These are phyloP conservation scores for Calonectria honghensis DNA, from an alignment of 2,329 filamentous ascomycete genomes.

Conservation along the genomic window DNA sequence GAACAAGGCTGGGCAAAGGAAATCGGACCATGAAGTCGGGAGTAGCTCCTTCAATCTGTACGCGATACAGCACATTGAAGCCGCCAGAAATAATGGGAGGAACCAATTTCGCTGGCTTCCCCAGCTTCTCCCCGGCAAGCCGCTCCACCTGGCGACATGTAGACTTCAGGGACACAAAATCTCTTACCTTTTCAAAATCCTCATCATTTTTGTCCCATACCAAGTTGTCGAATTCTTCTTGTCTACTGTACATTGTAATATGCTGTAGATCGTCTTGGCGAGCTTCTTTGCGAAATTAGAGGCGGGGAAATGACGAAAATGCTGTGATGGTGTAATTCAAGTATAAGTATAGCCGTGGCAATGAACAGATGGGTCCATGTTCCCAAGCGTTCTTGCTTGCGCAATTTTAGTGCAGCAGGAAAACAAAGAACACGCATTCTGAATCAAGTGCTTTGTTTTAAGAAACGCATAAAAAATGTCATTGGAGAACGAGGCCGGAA, in stretches of 20 bases:
- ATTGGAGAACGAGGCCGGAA: not conserved
- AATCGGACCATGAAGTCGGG: not conserved
- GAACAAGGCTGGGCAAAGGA: not conserved
- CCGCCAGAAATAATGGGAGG: not conserved
- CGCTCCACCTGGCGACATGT: conserved; percentile 2
- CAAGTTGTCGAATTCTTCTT: not conserved
- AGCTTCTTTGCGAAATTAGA: not conserved
- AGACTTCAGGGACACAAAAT: not conserved
- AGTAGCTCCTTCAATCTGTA: not conserved
- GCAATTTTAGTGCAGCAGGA: not conserved
- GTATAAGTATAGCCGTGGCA: not conserved
- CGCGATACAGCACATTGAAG: not conserved
- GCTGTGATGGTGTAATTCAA: too few relatives aligned
- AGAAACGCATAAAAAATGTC: not conserved
- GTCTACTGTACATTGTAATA: not conserved
- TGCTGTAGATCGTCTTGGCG: not conserved
- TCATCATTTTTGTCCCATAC: not conserved
- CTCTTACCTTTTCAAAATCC: not conserved
- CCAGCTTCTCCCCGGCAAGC: not conserved
- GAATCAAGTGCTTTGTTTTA: not conserved
- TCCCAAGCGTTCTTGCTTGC: not conserved
- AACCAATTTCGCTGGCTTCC: not conserved
- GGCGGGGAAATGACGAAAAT: not conserved
- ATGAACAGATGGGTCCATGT: not conserved
- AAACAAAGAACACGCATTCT: not conserved